phyloP scores from a whole-genome alignment of 2,329 filamentous ascomycete genomes.

The Aquanectria penicillioides region DNA sequence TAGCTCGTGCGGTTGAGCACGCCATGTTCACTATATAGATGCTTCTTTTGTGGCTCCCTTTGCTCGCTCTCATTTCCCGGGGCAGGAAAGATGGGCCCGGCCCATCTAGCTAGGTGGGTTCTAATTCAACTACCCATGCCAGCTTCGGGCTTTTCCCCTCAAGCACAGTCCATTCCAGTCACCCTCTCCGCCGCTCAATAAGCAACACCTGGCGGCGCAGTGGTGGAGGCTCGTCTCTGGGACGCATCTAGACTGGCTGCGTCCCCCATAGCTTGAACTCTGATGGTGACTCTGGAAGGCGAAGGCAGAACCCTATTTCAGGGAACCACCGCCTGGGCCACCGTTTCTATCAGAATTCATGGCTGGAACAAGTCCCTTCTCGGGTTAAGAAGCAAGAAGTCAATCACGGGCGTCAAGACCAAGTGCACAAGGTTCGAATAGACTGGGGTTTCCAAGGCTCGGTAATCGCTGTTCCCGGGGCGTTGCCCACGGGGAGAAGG shows the following conservation, averaged over 20 bases:
- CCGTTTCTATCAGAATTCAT: neutral
- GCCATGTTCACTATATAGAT: slow-evolving; percentile 19
- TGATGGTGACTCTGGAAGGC: neutral
- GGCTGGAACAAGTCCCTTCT: neutral
- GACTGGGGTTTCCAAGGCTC: neutral
- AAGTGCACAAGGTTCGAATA: slow-evolving; percentile 1
- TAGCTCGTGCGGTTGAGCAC: neutral
- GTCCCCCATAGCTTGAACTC: slow-evolving; percentile 10
- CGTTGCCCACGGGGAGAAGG: neutral
- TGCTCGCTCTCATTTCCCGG: slow-evolving; percentile 7
- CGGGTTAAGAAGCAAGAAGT: no score
- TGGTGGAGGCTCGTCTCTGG: neutral
- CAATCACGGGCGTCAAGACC: no score
- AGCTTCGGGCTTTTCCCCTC: slow-evolving; percentile 6
- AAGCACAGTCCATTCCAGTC: slow-evolving; percentile 12
- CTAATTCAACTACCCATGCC: slow-evolving; percentile 12
- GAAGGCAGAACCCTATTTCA: slow-evolving; percentile 14
- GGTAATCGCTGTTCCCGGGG: slow-evolving; percentile 14
- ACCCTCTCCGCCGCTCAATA: slow-evolving; percentile 10
- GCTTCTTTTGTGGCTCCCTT: slow-evolving; percentile 1
- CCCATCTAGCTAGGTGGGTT: slow-evolving; percentile 3
- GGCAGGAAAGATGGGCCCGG: slow-evolving; percentile 8
- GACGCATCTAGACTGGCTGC: slow-evolving; percentile 14
- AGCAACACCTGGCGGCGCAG: slow-evolving; percentile 5
- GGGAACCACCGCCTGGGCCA: neutral